Evolutionary conservation across 2,329 filamentous ascomycete species (phyloP).

Genomic region (Aschersonia sp.): DNA sequence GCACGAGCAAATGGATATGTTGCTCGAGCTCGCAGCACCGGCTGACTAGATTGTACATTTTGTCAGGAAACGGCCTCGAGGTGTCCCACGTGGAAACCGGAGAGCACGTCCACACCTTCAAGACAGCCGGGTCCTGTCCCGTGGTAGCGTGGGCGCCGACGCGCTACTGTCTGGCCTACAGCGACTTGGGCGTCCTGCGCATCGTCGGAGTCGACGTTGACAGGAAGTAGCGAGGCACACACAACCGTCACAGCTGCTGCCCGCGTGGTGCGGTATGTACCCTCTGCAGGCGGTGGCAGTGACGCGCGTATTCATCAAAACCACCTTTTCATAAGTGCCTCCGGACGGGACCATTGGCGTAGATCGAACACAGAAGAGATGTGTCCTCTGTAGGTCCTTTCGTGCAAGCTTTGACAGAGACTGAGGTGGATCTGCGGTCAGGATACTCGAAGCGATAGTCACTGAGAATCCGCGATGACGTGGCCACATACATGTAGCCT

Average conservation of each 20-base stretch:
- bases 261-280: too few species aligned
- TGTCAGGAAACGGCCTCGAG: constrained; percentile 43
- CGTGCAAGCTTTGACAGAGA: too few species aligned
- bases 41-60: background rate
- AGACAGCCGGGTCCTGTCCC: constrained; percentile 48
- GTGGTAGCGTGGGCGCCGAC: constrained; percentile 66
- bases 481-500: too few species aligned
- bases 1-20: too few species aligned
- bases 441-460: too few species aligned
- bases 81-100: constrained; percentile 62
- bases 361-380: too few species aligned
- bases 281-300: background rate
- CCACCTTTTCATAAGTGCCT: too few species aligned
- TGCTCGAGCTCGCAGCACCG: background rate
- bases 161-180: constrained; percentile 60
- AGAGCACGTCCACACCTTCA: constrained; percentile 57
- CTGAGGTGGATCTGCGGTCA: too few species aligned
- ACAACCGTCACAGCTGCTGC: background rate
- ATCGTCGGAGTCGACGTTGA: constrained; percentile 48
- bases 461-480: too few species aligned
- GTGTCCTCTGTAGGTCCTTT: too few species aligned
- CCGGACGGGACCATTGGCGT: too few species aligned
- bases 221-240: constrained; percentile 14
- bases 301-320: background rate
- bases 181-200: constrained; percentile 52